Conservation (phyloP, 83 land plant species). For the Picea mariana region DNA sequence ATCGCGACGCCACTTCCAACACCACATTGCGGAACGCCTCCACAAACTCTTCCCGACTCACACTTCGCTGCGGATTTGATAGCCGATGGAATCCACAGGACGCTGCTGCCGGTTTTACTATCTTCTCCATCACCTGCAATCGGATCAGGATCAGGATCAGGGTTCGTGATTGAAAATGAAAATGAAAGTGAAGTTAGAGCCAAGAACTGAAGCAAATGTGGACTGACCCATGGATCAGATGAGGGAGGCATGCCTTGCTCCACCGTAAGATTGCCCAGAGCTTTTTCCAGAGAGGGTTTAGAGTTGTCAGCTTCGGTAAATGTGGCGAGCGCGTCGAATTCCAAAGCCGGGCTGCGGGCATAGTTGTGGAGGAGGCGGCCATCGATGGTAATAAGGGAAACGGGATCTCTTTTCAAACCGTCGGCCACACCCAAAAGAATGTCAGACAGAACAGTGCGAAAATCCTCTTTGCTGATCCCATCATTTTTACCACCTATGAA, state of each 20-base stretch:
- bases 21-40: conserved; percentile 27
- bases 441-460: conserved; percentile 48
- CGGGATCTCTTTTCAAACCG: conserved; percentile 54
- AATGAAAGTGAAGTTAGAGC: neutral
- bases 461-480: conserved; percentile 55
- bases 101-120: conserved; percentile 48
- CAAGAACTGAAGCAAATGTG: neutral
- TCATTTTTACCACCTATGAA: conserved; percentile 47
- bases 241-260: conserved; percentile 71
- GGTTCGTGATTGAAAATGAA: neutral
- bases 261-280: conserved; percentile 38
- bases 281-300: conserved; percentile 18
- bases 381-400: conserved; percentile 57
- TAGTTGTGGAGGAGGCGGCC: conserved; percentile 61
- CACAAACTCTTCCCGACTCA: conserved; percentile 37
- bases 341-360: conserved; percentile 32
- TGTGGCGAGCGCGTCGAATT: conserved; percentile 41
- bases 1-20: conserved; percentile 17
- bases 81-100: conserved; percentile 8
- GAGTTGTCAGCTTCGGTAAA: conserved; percentile 17
- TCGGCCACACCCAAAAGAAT: conserved; percentile 63
- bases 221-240: conserved; percentile 58
- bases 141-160: neutral
- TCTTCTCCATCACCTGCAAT: conserved; percentile 46
- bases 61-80: conserved; percentile 27